Evolutionary conservation across 257 asterid genomes (phyloP).

Genomic region (Haberlea rhodopensis): DNA sequence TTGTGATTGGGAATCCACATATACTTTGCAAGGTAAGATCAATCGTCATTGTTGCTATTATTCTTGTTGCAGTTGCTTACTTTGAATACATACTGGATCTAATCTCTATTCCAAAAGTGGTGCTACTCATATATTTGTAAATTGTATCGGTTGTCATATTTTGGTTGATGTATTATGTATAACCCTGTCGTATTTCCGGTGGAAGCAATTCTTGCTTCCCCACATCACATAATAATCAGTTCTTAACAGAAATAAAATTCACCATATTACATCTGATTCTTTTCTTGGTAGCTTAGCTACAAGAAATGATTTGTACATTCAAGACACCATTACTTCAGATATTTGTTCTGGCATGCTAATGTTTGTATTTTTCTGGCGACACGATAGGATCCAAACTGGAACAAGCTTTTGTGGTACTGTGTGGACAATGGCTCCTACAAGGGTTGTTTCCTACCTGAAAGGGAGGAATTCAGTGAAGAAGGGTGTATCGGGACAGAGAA

Average conservation of each 20-base stretch:
- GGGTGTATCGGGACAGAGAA: conserved; percentile 17
- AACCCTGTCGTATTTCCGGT: too few relatives aligned
- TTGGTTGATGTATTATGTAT: too few relatives aligned
- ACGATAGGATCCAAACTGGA: conserved; percentile 91
- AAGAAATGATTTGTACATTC: conserved; percentile 1
- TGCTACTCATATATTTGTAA: too few relatives aligned
- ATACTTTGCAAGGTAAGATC: conserved; percentile 79
- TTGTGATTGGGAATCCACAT: conserved; percentile 95
- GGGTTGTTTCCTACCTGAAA: conserved; percentile 77
- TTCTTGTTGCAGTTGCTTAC: neutral
- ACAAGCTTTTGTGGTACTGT: conserved; percentile 83
- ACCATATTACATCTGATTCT: neutral
- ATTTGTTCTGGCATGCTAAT: conserved; percentile 19
- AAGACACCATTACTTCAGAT: neutral
- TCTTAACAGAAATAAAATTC: conserved; percentile 1
- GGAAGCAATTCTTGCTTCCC: neutral
- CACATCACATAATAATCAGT: neutral
- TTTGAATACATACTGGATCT: neutral
- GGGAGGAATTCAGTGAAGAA: conserved; percentile 32
- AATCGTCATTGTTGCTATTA: neutral
- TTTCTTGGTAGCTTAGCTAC: conserved; percentile 8
- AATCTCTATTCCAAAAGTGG: too few relatives aligned
- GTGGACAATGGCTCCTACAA: conserved; percentile 65
- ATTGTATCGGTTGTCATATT: too few relatives aligned
- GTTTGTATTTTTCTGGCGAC: too few relatives aligned